Conservation (phyloP, 495 filamentous ascomycete species). For the Friedmanniomyces endolithicus region DNA sequence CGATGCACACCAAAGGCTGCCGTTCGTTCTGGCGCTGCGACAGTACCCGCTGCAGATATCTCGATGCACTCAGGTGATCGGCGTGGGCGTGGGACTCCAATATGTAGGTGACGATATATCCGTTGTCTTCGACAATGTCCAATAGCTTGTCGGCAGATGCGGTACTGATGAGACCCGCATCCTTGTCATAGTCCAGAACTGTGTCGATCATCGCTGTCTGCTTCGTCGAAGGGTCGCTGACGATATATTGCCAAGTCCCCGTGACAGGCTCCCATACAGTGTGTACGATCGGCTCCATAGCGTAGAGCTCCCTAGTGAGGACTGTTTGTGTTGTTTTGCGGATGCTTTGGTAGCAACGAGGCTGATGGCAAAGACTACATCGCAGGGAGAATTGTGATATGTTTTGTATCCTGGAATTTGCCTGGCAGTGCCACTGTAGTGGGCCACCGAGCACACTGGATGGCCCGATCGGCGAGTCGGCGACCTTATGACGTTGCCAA, state of each 20-base stretch:
- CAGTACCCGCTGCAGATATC: conserved; percentile 41
- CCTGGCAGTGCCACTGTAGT: background rate
- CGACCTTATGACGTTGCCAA: too few relatives aligned
- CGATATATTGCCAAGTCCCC: conserved; percentile 51
- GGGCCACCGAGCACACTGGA: background rate
- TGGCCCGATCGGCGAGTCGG: too few relatives aligned
- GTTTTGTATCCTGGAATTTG: background rate
- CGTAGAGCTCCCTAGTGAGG: background rate
- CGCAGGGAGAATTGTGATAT: background rate
- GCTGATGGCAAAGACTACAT: background rate
- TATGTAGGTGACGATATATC: conserved; percentile 38
- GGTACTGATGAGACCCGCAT: conserved; percentile 36
- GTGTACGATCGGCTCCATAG: conserved; percentile 26
- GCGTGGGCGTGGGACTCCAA: conserved; percentile 53
- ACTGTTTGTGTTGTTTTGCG: background rate
- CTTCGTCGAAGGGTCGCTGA: conserved; percentile 38
- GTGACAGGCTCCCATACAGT: conserved; percentile 34
- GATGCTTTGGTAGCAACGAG: background rate
- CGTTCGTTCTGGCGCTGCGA: conserved; percentile 17
- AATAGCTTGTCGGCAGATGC: conserved; percentile 39
- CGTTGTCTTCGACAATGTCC: conserved; percentile 28
- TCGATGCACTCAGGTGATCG: conserved; percentile 47
- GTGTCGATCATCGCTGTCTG: conserved; percentile 46
- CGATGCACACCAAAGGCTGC: conserved; percentile 38
- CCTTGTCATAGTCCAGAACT: conserved; percentile 45